Conservation (phyloP, 805 yeast genomes). For the Pichia pseudocactophila region DNA sequence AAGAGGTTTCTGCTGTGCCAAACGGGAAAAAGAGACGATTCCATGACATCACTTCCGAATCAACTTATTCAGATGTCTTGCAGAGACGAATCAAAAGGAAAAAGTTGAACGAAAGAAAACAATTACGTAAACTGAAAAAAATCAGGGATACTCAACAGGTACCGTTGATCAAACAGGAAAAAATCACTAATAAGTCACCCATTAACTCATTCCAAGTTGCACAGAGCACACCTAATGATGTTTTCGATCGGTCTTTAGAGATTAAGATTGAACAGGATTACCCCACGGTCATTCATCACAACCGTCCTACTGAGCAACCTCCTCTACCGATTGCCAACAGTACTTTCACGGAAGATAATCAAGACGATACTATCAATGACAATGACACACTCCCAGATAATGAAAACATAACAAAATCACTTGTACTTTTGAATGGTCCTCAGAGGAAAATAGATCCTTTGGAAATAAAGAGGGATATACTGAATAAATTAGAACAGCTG, state of each 20-base stretch:
- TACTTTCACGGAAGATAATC: background rate
- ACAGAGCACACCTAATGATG: background rate
- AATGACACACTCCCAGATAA: background rate
- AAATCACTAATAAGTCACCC: background rate
- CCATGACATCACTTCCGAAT: too few relatives aligned
- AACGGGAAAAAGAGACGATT: too few relatives aligned
- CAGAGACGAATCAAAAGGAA: too few relatives aligned
- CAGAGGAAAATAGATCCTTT: background rate
- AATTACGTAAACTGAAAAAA: too few relatives aligned
- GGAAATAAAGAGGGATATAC: conserved; percentile 1
- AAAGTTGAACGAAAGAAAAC: too few relatives aligned
- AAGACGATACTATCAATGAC: background rate
- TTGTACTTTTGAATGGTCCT: background rate
- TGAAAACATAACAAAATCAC: background rate
- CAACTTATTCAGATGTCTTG: too few relatives aligned
- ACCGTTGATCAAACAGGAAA: background rate
- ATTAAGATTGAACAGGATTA: conserved; percentile 6
- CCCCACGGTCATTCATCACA: too few relatives aligned
- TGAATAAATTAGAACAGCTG: conserved; percentile 3
- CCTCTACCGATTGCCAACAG: conserved; percentile 6
- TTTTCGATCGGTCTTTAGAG: conserved; percentile 5
- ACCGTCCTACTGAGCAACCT: too few relatives aligned
- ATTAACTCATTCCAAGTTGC: background rate
- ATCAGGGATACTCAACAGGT: too few relatives aligned
- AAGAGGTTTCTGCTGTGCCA: too few relatives aligned